phyloP scores from a whole-genome alignment of 352 stramenopile genomes.

The Phytophthora kernoviae region DNA sequence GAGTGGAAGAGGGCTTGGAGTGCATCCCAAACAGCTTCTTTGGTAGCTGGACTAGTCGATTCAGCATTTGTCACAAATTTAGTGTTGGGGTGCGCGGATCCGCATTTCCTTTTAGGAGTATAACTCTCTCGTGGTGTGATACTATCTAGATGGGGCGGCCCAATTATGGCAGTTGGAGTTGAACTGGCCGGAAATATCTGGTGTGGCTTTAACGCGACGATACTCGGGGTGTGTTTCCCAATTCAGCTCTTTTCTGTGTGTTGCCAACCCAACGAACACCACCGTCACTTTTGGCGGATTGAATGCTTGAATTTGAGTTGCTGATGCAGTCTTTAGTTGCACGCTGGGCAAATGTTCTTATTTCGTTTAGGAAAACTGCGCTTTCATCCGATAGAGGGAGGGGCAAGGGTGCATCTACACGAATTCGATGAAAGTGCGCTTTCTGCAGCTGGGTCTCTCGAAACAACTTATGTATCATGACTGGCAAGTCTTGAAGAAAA shows the following conservation, averaged over 20 bases:
- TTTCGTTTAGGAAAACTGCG: not conserved
- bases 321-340: not conserved
- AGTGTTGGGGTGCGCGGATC: not conserved
- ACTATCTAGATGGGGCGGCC: not conserved
- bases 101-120: not conserved
- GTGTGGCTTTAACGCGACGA: not conserved
- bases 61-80: not conserved
- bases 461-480: not conserved
- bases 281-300: not conserved
- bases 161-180: not conserved
- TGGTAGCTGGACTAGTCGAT: not conserved
- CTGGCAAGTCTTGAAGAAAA: not conserved
- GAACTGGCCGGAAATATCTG: not conserved
- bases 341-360: not conserved
- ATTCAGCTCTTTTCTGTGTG: not conserved
- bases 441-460: not conserved
- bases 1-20: slow-evolving; percentile 19
- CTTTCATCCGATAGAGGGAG: not conserved
- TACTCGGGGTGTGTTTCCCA: not conserved
- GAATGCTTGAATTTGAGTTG: not conserved
- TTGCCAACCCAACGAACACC: not conserved
- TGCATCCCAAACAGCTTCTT: not conserved
- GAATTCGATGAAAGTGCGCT: not conserved
- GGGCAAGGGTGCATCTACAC: not conserved
- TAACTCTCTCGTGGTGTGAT: not conserved